phyloP scores from a whole-genome alignment of 179 eudicot species.

The Silene vulgaris region DNA sequence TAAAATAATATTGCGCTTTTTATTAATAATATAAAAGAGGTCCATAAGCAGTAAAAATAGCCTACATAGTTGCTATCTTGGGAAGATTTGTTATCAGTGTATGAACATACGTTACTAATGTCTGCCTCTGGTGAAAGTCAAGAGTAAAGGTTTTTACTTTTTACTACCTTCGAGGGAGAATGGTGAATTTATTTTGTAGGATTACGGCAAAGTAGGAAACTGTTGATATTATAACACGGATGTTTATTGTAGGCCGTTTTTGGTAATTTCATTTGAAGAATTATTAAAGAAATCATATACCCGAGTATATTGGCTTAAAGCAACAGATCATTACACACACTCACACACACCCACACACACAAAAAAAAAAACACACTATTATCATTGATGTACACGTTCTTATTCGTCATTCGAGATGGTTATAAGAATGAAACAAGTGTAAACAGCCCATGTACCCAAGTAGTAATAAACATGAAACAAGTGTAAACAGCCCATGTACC shows the following conservation, averaged over 20 bases:
- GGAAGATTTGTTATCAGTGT: neutral
- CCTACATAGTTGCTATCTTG: neutral
- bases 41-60: slow-evolving; percentile 11
- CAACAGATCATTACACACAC: too few relatives aligned
- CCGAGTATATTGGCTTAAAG: too few relatives aligned
- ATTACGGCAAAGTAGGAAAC: slow-evolving; percentile 8
- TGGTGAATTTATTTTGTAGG: slow-evolving; percentile 4
- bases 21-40: neutral
- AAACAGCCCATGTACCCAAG: too few relatives aligned
- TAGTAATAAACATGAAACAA: too few relatives aligned
- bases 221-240: neutral
- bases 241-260: neutral
- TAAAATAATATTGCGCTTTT: neutral
- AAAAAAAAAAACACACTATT: too few relatives aligned
- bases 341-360: too few relatives aligned
- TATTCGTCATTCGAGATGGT: too few relatives aligned
- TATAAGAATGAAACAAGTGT: too few relatives aligned
- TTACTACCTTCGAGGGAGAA: neutral
- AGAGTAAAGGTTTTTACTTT: neutral
- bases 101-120: neutral
- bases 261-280: neutral
- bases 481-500: too few relatives aligned
- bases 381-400: too few relatives aligned
- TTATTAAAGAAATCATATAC: too few relatives aligned
- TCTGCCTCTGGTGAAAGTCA: neutral